Base-by-base conservation (phyloP, 495 filamentous ascomycete species). In the Achaetomiella virescens region DNA sequence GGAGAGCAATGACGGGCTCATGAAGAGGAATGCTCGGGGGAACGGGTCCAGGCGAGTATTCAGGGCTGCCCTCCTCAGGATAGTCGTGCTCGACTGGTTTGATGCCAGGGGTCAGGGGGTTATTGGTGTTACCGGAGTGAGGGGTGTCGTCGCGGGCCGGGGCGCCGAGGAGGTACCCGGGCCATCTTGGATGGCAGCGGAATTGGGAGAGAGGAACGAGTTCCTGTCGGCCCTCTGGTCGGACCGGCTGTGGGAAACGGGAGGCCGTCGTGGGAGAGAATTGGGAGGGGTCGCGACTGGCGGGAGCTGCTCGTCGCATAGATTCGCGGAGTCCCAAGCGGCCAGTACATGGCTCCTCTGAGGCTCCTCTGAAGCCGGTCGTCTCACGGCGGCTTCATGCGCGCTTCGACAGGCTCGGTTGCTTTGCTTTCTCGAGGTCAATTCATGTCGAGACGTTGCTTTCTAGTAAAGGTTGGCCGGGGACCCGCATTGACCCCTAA, bases 331-430 rank as follows among this genome's bases (percentile, higher is more conserved):
- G 90, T 88, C 70, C 90, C 90, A 74, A 93, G 79, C 63, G 92
- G 92, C 92, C 92, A 97, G 80, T 97, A 97, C 91, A 97, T 97
- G 79, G 80, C 63, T 66, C 41, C 51, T 44, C 6, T 14, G 9
- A 35, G 27, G 46, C 15, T 33, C 43, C 51, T 48, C 45, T 52
- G 58, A 56, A 60, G 62, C 60, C 59, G 54, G 57, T 40, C 36
- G 53, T 63, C 44, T 64, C 62, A 66, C 54, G 63, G 65, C 57
- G 63, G 61, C 59, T 54, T 64, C 63, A 60, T 60, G 55, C 48
- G 57, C 65, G 55, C 65, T 64, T 70, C 36, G 52, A 51, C 59
- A 49, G 40, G 41, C 50, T 60, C 41, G 36, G 20, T n/a, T 36
- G n/a, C 18, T 27, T 22, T 52, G 22, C 1, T 5, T 44, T 12